Conservation (phyloP, 2,329 filamentous ascomycete genomes). For the Aureobasidium zeae region DNA sequence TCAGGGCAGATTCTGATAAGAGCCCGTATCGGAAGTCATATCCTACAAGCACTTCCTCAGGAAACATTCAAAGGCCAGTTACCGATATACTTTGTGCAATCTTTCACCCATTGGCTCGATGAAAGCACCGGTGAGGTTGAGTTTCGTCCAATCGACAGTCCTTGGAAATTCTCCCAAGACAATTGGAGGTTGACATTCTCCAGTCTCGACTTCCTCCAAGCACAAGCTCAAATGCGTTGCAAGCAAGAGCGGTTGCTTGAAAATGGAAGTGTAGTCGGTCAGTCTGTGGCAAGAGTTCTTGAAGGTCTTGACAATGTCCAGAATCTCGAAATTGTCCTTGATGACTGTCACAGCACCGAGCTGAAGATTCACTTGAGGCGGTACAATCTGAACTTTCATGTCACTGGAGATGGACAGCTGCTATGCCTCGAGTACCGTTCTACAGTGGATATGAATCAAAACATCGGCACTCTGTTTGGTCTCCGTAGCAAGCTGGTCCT, state of each 20-base stretch:
- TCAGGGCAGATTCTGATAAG: constrained; percentile 36
- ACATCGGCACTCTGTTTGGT: constrained; percentile 52
- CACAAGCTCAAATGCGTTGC: constrained; percentile 47
- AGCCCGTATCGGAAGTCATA: constrained; percentile 23
- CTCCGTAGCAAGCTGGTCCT: constrained; percentile 51
- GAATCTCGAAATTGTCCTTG: constrained; percentile 18
- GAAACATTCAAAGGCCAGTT: constrained; percentile 37
- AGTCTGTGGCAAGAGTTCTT: constrained; percentile 44
- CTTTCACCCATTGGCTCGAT: constrained; percentile 54
- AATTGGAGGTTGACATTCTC: constrained; percentile 24
- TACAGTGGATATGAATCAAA: constrained; percentile 43
- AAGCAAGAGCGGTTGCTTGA: constrained; percentile 36
- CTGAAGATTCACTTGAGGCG: constrained; percentile 21
- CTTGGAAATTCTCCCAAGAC: constrained; percentile 18
- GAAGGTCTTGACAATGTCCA: constrained; percentile 16
- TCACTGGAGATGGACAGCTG: constrained; percentile 15
- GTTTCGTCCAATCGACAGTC: constrained; percentile 33
- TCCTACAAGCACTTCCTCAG: constrained; percentile 31
- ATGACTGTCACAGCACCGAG: not conserved
- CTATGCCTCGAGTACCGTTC: constrained; percentile 20
- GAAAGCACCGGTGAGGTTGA: constrained; percentile 40
- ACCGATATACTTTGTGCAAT: constrained; percentile 41
- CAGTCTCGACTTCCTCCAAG: constrained; percentile 35
- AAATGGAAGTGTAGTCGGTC: constrained; percentile 32
- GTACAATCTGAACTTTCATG: constrained; percentile 21